Conservation (phyloP, 106 monocot genomes). For the Alisma plantagoaquatica region DNA sequence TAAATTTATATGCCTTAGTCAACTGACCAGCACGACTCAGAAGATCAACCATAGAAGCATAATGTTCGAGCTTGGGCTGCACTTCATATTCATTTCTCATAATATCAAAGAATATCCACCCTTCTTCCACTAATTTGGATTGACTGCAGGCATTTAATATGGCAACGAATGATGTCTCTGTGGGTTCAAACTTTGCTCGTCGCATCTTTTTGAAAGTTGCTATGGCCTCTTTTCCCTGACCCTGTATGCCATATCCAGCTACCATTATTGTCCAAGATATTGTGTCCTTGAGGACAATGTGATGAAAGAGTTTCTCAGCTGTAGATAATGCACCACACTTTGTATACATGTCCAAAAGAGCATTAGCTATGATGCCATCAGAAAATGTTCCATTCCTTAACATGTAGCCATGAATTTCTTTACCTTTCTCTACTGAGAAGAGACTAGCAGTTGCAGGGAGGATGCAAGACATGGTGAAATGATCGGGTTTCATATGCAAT, state of each 20-base stretch:
- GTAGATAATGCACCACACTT: neutral
- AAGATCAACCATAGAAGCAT: constrained; percentile 69
- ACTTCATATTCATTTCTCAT: constrained; percentile 62
- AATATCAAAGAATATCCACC: constrained; percentile 52
- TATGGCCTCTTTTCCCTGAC: too few species aligned
- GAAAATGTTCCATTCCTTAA: constrained; percentile 20
- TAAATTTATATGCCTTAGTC: constrained; percentile 50
- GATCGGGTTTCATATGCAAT: constrained; percentile 31
- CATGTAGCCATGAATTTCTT: constrained; percentile 53
- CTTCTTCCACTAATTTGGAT: constrained; percentile 51
- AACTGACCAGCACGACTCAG: constrained; percentile 54
- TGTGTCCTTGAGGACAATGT: too few species aligned
- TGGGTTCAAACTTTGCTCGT: constrained; percentile 37
- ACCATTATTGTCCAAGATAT: too few species aligned
- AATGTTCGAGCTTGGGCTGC: constrained; percentile 60
- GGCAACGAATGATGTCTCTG: constrained; percentile 39
- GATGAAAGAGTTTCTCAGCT: neutral
- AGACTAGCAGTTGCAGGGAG: constrained; percentile 58
- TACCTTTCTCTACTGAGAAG: constrained; percentile 58
- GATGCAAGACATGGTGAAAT: constrained; percentile 49
- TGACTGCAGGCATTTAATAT: constrained; percentile 56
- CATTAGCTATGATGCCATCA: constrained; percentile 21
- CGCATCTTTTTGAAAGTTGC: too few species aligned
- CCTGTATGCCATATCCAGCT: too few species aligned
- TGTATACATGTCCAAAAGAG: constrained; percentile 1